These are phyloP conservation scores for Stemphylium lycopersici DNA, from an alignment of 2,329 filamentous ascomycete species.

Conservation along the genomic window DNA sequence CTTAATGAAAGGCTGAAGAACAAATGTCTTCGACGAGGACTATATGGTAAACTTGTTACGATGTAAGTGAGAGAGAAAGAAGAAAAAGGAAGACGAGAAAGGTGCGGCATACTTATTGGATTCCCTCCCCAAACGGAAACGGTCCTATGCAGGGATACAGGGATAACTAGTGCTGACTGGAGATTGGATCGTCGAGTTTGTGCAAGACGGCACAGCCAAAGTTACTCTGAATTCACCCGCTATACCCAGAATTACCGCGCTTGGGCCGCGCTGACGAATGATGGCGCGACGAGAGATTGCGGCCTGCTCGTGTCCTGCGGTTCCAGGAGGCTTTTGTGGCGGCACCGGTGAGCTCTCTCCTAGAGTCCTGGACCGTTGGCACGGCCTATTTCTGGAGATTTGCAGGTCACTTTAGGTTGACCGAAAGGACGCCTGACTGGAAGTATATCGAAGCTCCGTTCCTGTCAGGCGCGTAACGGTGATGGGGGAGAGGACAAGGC, in stretches of 20 bases:
- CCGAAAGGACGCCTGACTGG: conserved; percentile 12
- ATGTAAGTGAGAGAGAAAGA: conserved; percentile 16
- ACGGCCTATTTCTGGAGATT: conserved; percentile 19
- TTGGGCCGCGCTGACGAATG: conserved; percentile 20
- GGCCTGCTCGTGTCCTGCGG: conserved; percentile 17
- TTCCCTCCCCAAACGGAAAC: conserved; percentile 11
- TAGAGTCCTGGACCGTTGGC: not conserved
- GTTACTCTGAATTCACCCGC: conserved; percentile 1
- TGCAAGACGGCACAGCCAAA: conserved; percentile 5
- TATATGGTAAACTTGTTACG: conserved; percentile 9
- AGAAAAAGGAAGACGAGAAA: conserved; percentile 11
- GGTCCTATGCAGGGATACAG: conserved; percentile 6
- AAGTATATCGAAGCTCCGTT: conserved; percentile 1
- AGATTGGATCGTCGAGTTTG: conserved; percentile 17
- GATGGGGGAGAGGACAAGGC: too few species aligned
- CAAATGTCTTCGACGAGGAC: conserved; percentile 29
- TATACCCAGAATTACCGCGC: conserved; percentile 3
- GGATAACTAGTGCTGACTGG: conserved; percentile 13
- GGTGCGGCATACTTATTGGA: conserved; percentile 25
- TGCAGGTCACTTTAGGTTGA: conserved; percentile 11
- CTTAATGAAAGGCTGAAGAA: conserved; percentile 39
- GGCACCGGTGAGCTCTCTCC: conserved; percentile 13
- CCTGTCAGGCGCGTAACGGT: not conserved
- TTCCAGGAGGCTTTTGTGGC: conserved; percentile 17
- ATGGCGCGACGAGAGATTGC: conserved; percentile 14